Conservation (phyloP, 495 filamentous ascomycete genomes). For the Daldinia childiae region DNA sequence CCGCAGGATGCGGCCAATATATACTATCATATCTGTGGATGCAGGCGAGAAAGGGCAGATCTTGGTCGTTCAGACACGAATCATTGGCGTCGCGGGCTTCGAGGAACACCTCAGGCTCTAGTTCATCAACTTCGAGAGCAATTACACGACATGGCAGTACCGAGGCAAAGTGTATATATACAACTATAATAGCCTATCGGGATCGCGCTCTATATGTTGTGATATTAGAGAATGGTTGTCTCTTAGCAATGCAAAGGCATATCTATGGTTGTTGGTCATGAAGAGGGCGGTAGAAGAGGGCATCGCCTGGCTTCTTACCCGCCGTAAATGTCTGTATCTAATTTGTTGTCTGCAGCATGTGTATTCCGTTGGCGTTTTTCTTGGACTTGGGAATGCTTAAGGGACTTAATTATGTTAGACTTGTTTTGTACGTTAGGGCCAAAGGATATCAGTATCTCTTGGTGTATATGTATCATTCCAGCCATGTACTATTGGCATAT, state of each 20-base stretch:
- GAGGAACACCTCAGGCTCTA: constrained; percentile 59
- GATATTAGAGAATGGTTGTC: constrained; percentile 27
- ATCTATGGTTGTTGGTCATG: background rate
- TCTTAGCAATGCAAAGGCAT: constrained; percentile 18
- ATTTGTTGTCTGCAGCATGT: constrained; percentile 4
- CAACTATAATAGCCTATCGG: constrained; percentile 65
- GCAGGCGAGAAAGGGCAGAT: constrained; percentile 6
- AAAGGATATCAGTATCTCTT: background rate
- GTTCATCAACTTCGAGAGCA: constrained; percentile 54
- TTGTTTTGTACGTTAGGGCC: background rate
- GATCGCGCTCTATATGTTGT: constrained; percentile 48
- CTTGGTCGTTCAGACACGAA: constrained; percentile 6
- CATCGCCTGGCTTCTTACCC: constrained; percentile 19
- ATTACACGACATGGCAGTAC: constrained; percentile 55
- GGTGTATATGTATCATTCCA: background rate
- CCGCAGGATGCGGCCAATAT: constrained; percentile 25
- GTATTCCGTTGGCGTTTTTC: background rate
- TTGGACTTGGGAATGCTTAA: background rate
- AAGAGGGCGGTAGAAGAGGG: constrained; percentile 21
- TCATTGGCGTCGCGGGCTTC: constrained; percentile 38
- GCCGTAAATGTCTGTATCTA: constrained; percentile 19
- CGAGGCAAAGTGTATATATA: constrained; percentile 57
- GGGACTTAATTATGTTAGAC: background rate
- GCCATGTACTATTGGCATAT: background rate
- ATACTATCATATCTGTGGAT: constrained; percentile 20